Evolutionary conservation across 306 rosid genomes (phyloP), one percentile per base, ranked within the genome.

Genomic region (Dryas drummondii): DNA sequence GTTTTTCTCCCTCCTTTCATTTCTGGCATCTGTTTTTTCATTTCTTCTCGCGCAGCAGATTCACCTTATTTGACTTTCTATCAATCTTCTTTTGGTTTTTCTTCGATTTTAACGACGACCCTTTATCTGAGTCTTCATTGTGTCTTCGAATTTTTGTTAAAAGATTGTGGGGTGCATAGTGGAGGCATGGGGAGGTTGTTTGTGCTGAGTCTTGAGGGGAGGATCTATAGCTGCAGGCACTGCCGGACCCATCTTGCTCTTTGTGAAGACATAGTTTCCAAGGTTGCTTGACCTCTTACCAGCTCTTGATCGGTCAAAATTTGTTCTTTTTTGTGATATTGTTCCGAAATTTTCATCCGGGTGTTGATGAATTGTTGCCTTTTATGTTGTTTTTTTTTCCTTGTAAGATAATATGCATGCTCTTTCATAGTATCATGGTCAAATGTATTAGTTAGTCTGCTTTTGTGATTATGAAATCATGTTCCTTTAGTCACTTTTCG

Each of bases 241-340:
- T 91, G 97, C 84, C 87, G 84, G 59, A 89, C 94, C 80, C 94
- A 89, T 82, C 89, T 91, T 60, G 97, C 92, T 22, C 86, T 89
- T 45, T 86, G 52, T 54, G 84, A 89, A 27, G 94, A 91, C 71
- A 80, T 89, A 85, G 79, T 83, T 62, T 91, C 94, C 60, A 91
- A 84, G 97, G 97, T 91, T 71, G 58, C 76, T 83, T 69, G 8
- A 54, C 74, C 67, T 26, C 3, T 79, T 67, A 3, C 63, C 47
- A 50, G 46, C 66, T 79, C 9, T 72, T 74, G 17, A 32, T 81
- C 66, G 12, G 54, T 72, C 46, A 46, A 17, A 73, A 7, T 16
- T 54, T 26, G 61, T 61, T 62, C 66, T 79, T 47, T 52, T 71
- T 54, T 66, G 10, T 63, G 13, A 27, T 48, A 40, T 66, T 9